Evolutionary conservation across 129 eudicot genomes (phyloP), one percentile per base, ranked within the genome.

Genomic region (Flaveria sonorensis): DNA sequence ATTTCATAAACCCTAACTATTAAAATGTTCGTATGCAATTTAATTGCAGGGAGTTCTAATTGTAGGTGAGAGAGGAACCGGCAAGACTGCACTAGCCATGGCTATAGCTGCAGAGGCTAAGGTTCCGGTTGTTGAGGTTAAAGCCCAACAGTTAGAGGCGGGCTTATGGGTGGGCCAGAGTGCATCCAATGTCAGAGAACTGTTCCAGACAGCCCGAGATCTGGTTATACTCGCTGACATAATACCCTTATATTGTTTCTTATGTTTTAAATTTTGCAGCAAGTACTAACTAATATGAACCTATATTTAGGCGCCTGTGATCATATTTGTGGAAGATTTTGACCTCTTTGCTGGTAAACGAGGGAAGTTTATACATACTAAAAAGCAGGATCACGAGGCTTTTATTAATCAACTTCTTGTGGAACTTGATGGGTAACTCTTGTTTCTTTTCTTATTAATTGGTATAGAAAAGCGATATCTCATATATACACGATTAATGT

Each of bases 71-170:
- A 87, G 89, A 73, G 98, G 98, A 81, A 88, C 95, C 7, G 98
- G 98, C 36, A 93, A 93, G 81, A 93, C 95, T 67, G 92, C 98
- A 40, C 83, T 93, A 63, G 98, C 98, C 82, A 53, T 88, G 80
- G 96, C 98, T 69, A 88, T 93, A 79, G 98, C 98, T 12, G 98
- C 98, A 42, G 98, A 93, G 73, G 98, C 98, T 28, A 88, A 81
- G 81, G 98, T 93, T 74, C 98, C 98, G 48, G 86, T 93, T 80
- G 98, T 93, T 43, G 79, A 86, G 84, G 89, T 93, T 36, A 87
- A 88, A 72, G 87, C 98, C 66, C 89, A 90, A 62, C 92, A 87
- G 76, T 83, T 93, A 77, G 98, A 93, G 81, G 88, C 88, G 70
- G 92, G 87, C 48, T 80, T 87, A 67, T 83, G 89, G 96, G 95